A percentile compares a stretch with the other conserved stretches of the same genome.
phyloP scores from a whole-genome alignment of 2,329 filamentous ascomycete genomes.

The Trichoderma aggressivum region DNA sequence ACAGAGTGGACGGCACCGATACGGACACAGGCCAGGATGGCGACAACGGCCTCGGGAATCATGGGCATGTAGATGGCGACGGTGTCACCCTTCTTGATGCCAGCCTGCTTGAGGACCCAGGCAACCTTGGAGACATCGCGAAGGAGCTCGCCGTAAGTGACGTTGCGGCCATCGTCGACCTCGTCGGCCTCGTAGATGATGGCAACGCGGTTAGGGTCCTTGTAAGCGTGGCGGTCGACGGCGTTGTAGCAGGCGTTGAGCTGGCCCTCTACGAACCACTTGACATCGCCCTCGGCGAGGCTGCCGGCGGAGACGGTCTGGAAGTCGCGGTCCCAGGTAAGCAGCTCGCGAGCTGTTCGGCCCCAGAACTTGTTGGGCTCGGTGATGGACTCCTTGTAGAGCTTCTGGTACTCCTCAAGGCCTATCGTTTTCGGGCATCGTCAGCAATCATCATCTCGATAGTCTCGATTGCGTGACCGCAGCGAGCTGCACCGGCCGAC shows the following conservation, averaged over 20 bases:
- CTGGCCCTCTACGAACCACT: conserved; percentile 92
- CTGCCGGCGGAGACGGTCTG: conserved; percentile 79
- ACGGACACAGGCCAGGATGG: conserved; percentile 84
- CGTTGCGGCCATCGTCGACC: conserved; percentile 75
- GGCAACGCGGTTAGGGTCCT: conserved; percentile 86
- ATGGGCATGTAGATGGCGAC: conserved; percentile 97
- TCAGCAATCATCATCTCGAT: conserved; percentile 7
- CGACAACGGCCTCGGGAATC: conserved; percentile 93
- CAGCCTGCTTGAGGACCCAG: conserved; percentile 88
- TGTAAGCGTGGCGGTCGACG: conserved; percentile 93
- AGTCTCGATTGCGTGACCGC: not conserved
- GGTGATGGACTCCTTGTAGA: conserved; percentile 83
- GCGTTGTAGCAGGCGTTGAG: conserved; percentile 98
- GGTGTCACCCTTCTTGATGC: conserved; percentile 94
- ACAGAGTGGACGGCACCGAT: conserved; percentile 97
- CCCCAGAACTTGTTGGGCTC: conserved; percentile 90
- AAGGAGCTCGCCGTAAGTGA: conserved; percentile 91
- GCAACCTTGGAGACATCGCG: conserved; percentile 86
- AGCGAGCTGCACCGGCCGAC: not conserved
- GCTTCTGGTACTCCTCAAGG: conserved; percentile 63
- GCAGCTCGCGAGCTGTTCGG: conserved; percentile 76
- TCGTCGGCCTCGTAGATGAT: conserved; percentile 99
- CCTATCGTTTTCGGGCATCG: conserved; percentile 38
- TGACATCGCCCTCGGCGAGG: conserved; percentile 74
- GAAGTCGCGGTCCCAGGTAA: conserved; percentile 90